Evolutionary conservation across 495 filamentous ascomycete genomes (phyloP).

Genomic region (Letharia columbiana): DNA sequence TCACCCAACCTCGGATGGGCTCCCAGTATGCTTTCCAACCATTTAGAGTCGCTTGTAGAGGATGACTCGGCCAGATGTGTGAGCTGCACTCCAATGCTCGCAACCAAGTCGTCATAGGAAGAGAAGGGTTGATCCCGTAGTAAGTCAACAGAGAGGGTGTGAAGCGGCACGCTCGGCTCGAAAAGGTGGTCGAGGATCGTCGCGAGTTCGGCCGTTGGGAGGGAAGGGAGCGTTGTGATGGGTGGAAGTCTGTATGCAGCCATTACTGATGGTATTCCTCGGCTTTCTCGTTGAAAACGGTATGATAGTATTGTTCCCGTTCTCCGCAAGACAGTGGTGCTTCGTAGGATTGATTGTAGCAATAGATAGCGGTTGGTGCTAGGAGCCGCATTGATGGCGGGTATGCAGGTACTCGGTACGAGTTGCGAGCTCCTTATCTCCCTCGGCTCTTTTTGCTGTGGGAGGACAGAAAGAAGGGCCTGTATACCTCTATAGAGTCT

Average conservation of each 20-base stretch:
- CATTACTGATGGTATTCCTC: constrained; percentile 9
- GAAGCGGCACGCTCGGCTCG: constrained; percentile 70
- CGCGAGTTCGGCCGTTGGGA: constrained; percentile 48
- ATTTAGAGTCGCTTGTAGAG: constrained; percentile 44
- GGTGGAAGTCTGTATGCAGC: constrained; percentile 37
- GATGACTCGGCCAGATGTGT: constrained; percentile 44
- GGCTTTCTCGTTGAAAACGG: neutral
- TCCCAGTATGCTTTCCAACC: constrained; percentile 64
- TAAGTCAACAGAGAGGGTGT: constrained; percentile 58
- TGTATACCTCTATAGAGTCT: neutral
- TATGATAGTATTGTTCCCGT: neutral
- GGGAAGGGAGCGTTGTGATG: constrained; percentile 42
- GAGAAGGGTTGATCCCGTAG: constrained; percentile 55
- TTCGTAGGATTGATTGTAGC: neutral
- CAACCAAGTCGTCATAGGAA: constrained; percentile 52
- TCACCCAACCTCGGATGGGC: constrained; percentile 83
- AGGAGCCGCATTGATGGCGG: constrained; percentile 2
- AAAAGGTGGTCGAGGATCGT: constrained; percentile 74
- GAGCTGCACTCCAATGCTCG: constrained; percentile 48
- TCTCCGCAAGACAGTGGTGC: neutral
- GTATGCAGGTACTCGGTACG: constrained; percentile 6
- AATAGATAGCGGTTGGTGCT: constrained; percentile 2
- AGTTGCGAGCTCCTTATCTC: neutral
- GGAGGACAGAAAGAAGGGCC: neutral
- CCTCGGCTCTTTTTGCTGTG: neutral